These are phyloP conservation scores for Lunularia cruciata DNA, from an alignment of 225 moss, liverwort and hornwort genomes.

Conservation along the genomic window DNA sequence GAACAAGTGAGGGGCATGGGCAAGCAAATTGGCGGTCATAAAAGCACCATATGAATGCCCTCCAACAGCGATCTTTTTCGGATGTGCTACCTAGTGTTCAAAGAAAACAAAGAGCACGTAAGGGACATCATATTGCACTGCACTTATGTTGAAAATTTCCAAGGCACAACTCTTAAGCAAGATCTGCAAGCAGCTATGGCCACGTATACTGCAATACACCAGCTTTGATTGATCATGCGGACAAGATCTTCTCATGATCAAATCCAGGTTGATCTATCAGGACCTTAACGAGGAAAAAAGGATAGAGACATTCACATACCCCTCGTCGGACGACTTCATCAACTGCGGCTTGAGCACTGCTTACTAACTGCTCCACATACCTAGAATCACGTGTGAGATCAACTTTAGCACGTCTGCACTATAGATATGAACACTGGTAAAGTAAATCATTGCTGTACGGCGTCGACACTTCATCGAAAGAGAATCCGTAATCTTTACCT, in stretches of 20 bases:
- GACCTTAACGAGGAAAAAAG: too few species aligned
- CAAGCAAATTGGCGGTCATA: slow-evolving; percentile 97
- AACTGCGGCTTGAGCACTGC: slow-evolving; percentile 96
- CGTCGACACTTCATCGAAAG: background rate
- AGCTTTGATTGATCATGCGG: too few species aligned
- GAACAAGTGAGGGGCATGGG: slow-evolving; percentile 83
- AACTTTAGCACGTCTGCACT: background rate
- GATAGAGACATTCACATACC: slow-evolving; percentile 40
- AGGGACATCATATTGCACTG: background rate
- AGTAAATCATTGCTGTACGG: background rate
- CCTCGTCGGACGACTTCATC: slow-evolving; percentile 90
- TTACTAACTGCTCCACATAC: slow-evolving; percentile 97
- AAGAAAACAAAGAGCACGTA: background rate
- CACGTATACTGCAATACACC: too few species aligned
- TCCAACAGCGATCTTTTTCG: slow-evolving; percentile 79
- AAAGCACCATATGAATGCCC: slow-evolving; percentile 99
- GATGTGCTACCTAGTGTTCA: slow-evolving; percentile 62
- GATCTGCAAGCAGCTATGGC: too few species aligned
- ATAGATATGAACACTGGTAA: too few species aligned
- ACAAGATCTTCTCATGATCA: too few species aligned
- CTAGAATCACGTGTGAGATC: slow-evolving; percentile 52
- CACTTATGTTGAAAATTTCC: too few species aligned
- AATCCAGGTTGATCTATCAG: too few species aligned
- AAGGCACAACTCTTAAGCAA: too few species aligned
- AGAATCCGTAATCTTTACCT: slow-evolving; percentile 41